Base-by-base conservation (phyloP, 1,284 basidiomycete genomes). In the Rhizoctonia solani region DNA sequence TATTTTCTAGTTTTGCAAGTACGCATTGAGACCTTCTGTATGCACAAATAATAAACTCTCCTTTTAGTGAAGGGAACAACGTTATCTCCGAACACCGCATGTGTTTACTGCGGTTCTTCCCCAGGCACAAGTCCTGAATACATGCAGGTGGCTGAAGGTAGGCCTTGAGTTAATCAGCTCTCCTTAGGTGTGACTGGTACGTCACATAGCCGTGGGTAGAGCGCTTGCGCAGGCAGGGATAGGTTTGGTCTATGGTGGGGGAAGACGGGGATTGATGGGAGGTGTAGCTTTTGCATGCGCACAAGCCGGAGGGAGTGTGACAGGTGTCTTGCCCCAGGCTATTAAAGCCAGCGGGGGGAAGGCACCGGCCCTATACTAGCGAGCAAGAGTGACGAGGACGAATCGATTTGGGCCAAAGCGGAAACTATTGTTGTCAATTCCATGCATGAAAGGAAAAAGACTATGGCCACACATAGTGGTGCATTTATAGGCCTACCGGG, bases 361-460 rank as follows among this genome's bases (percentile, higher is more conserved):
- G 72, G 72, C 14, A 14, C 54, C 23, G 69, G 55, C 16, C 50
- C 47, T 30, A 34, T 42, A 21, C 68, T 56, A 14, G 63, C 16
- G 5, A 61, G 59, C 23, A n/a, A 41, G 11, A 41, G 11, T 25
- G 9, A 29, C 8, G 59, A 41, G 23, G 49, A 68, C 16, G 54
- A 67, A 59, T 52, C 70, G 68, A 11, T 74, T 71, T 2, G 69
- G 66, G n/a, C 72, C 70, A 67, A 49, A 39, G 72, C 69, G 72
- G 75, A 68, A 66, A 71, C 90, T 83, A 79, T 92, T 59, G 77
- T 95, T 1, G 92, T 95, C 1, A 81, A 86, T 59, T 89, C 89
- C 0, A 97, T 98, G 95, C 95, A 97, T 74, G 90, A 93, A 73
- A 85, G 95, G 23, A 97, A 97, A 76, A 81, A 89, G 13, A 85